Evolutionary conservation across 768 basidiomycete species (phyloP).

Genomic region (Amanita rimosa): DNA sequence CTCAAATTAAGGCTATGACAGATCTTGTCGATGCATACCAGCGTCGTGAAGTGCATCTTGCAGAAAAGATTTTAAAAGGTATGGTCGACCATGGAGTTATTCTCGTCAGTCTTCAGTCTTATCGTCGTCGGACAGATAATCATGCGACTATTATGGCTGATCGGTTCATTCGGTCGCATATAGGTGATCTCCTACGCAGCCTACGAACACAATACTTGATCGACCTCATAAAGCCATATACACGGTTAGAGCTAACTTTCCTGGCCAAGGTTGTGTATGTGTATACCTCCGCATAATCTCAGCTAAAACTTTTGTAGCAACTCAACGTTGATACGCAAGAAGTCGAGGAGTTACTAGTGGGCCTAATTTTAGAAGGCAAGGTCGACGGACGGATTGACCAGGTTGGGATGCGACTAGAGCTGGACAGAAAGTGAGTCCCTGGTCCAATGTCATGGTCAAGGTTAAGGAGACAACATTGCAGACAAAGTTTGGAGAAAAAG

Average conservation of each 20-base stretch:
- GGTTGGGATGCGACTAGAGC: slow-evolving; percentile 83
- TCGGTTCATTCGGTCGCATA: slow-evolving; percentile 87
- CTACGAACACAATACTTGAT: slow-evolving; percentile 94
- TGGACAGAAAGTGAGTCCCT: slow-evolving; percentile 66
- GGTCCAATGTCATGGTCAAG: slow-evolving; percentile 1
- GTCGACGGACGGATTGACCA: slow-evolving; percentile 97
- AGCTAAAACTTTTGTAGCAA: slow-evolving; percentile 47
- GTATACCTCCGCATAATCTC: background rate
- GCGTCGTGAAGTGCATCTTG: slow-evolving; percentile 90
- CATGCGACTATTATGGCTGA: slow-evolving; percentile 95
- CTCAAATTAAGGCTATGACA: slow-evolving; percentile 98
- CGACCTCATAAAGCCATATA: slow-evolving; percentile 97
- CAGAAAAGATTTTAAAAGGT: slow-evolving; percentile 93
- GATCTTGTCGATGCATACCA: slow-evolving; percentile 96
- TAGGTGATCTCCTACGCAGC: slow-evolving; percentile 90
- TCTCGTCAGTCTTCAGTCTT: background rate
- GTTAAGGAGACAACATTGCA: slow-evolving; percentile 15
- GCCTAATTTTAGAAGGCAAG: slow-evolving; percentile 92
- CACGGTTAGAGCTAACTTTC: slow-evolving; percentile 85
- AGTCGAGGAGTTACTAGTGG: slow-evolving; percentile 89
- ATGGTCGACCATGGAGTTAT: slow-evolving; percentile 7
- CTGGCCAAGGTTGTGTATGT: slow-evolving; percentile 63
- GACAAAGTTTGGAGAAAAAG: slow-evolving; percentile 81
- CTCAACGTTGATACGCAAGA: slow-evolving; percentile 87
- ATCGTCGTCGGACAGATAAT: slow-evolving; percentile 49